Percentiles rank a stretch among this genome's conserved stretches.
phyloP scores from a whole-genome alignment of 257 asterid genomes.

The Forsythia suspensa region DNA sequence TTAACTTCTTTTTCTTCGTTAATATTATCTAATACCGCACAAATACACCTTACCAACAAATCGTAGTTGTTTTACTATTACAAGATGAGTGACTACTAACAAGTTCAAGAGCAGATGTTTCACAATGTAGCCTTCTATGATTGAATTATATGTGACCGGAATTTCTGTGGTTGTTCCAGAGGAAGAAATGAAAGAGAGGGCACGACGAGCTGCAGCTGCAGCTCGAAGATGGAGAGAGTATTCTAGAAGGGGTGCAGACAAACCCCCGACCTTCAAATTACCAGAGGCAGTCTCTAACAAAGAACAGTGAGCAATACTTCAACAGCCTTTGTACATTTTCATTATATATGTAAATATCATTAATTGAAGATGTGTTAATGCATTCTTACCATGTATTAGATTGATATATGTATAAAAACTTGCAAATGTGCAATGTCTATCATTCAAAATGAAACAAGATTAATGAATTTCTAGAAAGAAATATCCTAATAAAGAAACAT shows the following conservation, averaged over 20 bases:
- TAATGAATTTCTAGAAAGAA: neutral
- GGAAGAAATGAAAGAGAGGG: conserved; percentile 72
- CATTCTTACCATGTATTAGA: conserved; percentile 8
- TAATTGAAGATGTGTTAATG: conserved; percentile 8
- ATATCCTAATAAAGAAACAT: neutral
- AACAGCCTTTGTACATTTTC: neutral
- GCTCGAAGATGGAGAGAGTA: conserved; percentile 98
- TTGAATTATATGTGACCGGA: neutral
- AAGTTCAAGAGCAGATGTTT: neutral
- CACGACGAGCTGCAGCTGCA: conserved; percentile 88
- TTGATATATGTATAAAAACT: conserved; percentile 19
- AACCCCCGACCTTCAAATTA: conserved; percentile 82
- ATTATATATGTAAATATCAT: conserved; percentile 7
- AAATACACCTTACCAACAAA: too few relatives aligned
- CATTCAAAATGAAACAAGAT: neutral
- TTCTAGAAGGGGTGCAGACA: conserved; percentile 82
- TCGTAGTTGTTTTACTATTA: too few relatives aligned
- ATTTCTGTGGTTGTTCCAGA: conserved; percentile 42
- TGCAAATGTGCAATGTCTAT: neutral
- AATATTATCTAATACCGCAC: too few relatives aligned
- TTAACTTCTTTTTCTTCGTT: too few relatives aligned
- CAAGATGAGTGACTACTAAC: neutral
- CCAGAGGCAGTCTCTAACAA: conserved; percentile 70
- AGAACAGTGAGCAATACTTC: conserved; percentile 33
- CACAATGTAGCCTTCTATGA: neutral